A percentile compares a stretch with the other conserved stretches of the same genome.
Evolutionary conservation across 176 grass and related monocot species (phyloP).

Genomic region (Zoysia japonica): DNA sequence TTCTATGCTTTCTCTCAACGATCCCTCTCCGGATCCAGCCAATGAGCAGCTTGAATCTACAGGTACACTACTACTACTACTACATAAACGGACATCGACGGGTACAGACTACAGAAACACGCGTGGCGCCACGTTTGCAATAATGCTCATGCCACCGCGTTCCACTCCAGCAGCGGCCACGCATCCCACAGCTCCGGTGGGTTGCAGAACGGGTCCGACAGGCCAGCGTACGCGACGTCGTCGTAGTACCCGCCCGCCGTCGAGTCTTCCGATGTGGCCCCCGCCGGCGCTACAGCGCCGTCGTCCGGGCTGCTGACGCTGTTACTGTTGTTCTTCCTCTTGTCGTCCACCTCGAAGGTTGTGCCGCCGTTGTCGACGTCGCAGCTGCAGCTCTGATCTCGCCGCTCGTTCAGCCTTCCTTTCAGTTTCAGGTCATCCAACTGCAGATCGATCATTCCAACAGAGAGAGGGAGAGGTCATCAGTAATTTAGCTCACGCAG

Average conservation of each 20-base stretch:
- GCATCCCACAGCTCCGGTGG: conserved; percentile 54
- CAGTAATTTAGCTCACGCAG: not conserved
- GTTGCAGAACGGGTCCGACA: conserved; percentile 41
- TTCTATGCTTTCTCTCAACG: not conserved
- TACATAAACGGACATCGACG: not conserved
- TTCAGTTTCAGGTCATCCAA: conserved; percentile 40
- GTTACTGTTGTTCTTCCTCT: not conserved
- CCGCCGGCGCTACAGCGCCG: not conserved
- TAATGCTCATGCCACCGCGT: conserved; percentile 32
- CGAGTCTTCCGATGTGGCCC: conserved; percentile 20
- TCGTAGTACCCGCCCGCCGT: not conserved
- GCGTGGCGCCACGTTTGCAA: not conserved
- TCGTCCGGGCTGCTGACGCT: conserved; percentile 10
- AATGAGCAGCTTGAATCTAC: not conserved
- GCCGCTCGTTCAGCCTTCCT: conserved; percentile 30
- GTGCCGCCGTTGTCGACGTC: not conserved
- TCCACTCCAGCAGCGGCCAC: conserved; percentile 58
- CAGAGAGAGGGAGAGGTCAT: not conserved
- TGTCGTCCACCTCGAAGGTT: conserved; percentile 21
- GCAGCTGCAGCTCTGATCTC: conserved; percentile 40
- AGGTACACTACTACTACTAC: not conserved
- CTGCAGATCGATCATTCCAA: not conserved
- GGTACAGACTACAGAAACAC: not conserved
- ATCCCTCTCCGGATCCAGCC: not conserved
- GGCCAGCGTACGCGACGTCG: conserved; percentile 13